phyloP scores from a whole-genome alignment of 2,329 filamentous ascomycete species.

The Aspergillus niger region DNA sequence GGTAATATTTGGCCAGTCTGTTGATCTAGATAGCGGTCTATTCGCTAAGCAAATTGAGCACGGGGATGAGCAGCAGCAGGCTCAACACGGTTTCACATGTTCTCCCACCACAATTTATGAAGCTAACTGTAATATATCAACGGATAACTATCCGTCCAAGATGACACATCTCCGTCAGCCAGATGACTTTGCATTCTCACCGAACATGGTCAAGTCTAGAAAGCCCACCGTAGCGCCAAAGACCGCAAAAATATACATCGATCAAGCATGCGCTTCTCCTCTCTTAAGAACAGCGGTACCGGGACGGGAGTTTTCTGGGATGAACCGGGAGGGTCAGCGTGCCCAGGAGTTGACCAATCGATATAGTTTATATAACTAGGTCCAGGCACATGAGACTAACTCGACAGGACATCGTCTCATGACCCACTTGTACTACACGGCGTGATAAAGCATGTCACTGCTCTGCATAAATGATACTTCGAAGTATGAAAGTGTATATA shows the following conservation, averaged over 20 bases:
- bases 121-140: not conserved
- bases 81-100: not conserved
- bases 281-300: not conserved
- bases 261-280: not conserved
- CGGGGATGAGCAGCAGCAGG: not conserved
- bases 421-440: not conserved
- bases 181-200: not conserved
- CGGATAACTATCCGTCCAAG: too few species aligned
- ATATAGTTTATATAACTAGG: not conserved
- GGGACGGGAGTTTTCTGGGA: not conserved
- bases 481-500: too few species aligned
- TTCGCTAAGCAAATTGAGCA: not conserved
- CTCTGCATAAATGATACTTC: too few species aligned
- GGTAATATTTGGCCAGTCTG: constrained; percentile 22
- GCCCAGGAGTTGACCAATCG: not conserved
- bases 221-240: not conserved
- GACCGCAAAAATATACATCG: not conserved
- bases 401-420: not conserved
- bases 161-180: not conserved
- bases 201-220: not conserved
- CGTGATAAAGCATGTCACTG: not conserved
- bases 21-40: not conserved
- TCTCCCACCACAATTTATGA: not conserved
- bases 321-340: not conserved
- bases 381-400: not conserved